Base-by-base conservation (phyloP, 1,139 yeast species). In the Geotrichum europaeum region DNA sequence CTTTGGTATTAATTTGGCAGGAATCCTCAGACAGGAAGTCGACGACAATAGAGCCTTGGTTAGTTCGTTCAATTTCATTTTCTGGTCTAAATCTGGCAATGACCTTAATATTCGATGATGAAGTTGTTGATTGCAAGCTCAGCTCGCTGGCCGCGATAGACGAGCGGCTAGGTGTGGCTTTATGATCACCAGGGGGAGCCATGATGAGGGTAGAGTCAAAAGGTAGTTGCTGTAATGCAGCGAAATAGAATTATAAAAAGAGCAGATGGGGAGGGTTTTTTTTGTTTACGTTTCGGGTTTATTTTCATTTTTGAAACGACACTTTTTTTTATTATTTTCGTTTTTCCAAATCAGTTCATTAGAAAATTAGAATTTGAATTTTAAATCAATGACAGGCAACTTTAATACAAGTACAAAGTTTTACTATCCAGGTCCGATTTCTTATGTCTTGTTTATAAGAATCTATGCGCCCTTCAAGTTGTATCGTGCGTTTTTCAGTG, bases 21-120 rank as follows among this genome's bases (percentile, higher is more conserved):
- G 63, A 61, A 28, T 61, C 63, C 24, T 61, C 58, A 4, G 40
- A 76, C 80, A 68, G 88, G 88, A 0, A 89, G 85, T 49, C 83
- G 74, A 71, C 90, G 25, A 60, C 47, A 22, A n/a, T 40, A 34
- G 30, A 18, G 30, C 57, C 43, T 18, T 55, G 53, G 34, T 52
- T 43, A 18, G 57, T 24, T 15, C 20, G 40, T 32, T 54, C 40
- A 60, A 58, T 28, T 24, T 1, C 55, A 32, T 56, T 61, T 43
- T 50, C 55, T 25, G 92, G 90, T 57, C 90, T 74, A 67, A 87
- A 81, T 61, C 94, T 76, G 57, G 87, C 87, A 28, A 86, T 76
- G 22, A 87, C 92, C 66, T 83, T 84, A 69, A 86, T 83, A 43
- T 61, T 61, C 7, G 55, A 34, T 4, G 51, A n/a, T n/a, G 47